Evolutionary conservation across 2,329 filamentous ascomycete genomes (phyloP).

Genomic region (Sporothrix schenckii): DNA sequence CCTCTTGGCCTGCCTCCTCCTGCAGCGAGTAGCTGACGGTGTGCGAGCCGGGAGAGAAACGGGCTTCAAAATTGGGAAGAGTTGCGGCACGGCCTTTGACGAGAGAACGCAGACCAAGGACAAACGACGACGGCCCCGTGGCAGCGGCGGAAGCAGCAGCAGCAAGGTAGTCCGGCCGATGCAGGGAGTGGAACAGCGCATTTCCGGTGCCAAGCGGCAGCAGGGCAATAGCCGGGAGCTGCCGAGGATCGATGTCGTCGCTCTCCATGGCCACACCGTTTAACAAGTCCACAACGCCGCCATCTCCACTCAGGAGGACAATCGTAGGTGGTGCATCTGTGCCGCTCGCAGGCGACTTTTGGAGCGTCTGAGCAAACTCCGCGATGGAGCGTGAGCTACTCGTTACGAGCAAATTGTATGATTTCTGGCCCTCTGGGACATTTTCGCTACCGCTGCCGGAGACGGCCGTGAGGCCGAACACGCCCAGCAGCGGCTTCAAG

Average conservation of each 20-base stretch:
- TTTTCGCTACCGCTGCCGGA: not conserved
- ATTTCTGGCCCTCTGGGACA: constrained; percentile 4
- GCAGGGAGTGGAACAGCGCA: constrained; percentile 64
- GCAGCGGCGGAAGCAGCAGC: constrained; percentile 37
- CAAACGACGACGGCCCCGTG: constrained; percentile 53
- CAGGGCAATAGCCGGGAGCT: constrained; percentile 53
- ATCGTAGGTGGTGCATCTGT: constrained; percentile 50
- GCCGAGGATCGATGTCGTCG: constrained; percentile 33
- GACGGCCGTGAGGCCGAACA: constrained; percentile 47
- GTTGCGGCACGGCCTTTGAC: constrained; percentile 58
- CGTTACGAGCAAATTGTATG: constrained; percentile 64
- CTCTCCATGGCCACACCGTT: constrained; percentile 56
- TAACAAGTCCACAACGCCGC: constrained; percentile 79
- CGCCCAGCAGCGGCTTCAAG: constrained; percentile 58
- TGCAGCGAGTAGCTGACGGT: constrained; percentile 48
- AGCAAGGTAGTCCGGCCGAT: constrained; percentile 58
- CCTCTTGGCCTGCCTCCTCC: constrained; percentile 11
- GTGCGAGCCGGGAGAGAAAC: constrained; percentile 61
- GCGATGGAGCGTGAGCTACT: constrained; percentile 64
- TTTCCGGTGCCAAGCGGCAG: constrained; percentile 68
- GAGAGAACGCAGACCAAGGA: constrained; percentile 60
- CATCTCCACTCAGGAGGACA: constrained; percentile 83
- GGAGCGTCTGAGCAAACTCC: constrained; percentile 57
- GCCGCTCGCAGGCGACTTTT: constrained; percentile 35
- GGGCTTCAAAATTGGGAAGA: constrained; percentile 65